These are phyloP conservation scores for Xerocomus potaroensis DNA, from an alignment of 768 basidiomycete species.

Conservation along the genomic window DNA sequence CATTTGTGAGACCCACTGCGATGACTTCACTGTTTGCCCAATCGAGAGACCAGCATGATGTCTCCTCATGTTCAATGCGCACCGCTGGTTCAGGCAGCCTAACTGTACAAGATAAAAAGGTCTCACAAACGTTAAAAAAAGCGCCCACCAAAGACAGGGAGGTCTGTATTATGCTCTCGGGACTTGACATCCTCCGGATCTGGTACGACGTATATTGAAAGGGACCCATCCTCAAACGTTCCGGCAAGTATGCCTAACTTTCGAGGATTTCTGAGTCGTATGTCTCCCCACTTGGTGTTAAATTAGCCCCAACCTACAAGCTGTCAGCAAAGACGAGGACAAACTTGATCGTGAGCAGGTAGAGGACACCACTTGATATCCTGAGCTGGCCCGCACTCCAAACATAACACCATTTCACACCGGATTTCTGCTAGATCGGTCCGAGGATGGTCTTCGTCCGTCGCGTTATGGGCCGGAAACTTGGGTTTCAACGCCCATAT, in stretches of 20 bases:
- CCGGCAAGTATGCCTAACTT: slow-evolving; percentile 85
- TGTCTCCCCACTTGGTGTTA: slow-evolving; percentile 16
- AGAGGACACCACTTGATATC: slow-evolving; percentile 93
- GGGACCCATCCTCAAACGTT: slow-evolving; percentile 82
- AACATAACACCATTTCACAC: slow-evolving; percentile 83
- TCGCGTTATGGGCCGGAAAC: slow-evolving; percentile 5
- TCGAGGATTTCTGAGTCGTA: slow-evolving; percentile 26
- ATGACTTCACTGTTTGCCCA: slow-evolving; percentile 86
- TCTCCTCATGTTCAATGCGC: slow-evolving; percentile 70
- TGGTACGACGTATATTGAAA: slow-evolving; percentile 76
- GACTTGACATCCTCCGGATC: slow-evolving; percentile 56
- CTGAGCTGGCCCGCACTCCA: slow-evolving; percentile 75
- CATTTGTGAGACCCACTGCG: slow-evolving; percentile 81
- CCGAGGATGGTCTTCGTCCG: slow-evolving; percentile 23
- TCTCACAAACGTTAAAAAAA: not conserved
- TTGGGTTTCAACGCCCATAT: slow-evolving; percentile 64
- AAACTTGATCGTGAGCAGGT: slow-evolving; percentile 64
- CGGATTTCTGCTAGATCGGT: slow-evolving; percentile 36
- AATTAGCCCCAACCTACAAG: not conserved
- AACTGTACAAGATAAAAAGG: slow-evolving; percentile 36
- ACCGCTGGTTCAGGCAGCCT: slow-evolving; percentile 59
- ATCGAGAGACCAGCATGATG: slow-evolving; percentile 75
- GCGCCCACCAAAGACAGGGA: slow-evolving; percentile 50
- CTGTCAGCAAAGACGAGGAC: slow-evolving; percentile 12
- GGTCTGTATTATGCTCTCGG: slow-evolving; percentile 21